Conservation (phyloP, 2,329 filamentous ascomycete species). For the Pseudogymnoascus sp. region DNA sequence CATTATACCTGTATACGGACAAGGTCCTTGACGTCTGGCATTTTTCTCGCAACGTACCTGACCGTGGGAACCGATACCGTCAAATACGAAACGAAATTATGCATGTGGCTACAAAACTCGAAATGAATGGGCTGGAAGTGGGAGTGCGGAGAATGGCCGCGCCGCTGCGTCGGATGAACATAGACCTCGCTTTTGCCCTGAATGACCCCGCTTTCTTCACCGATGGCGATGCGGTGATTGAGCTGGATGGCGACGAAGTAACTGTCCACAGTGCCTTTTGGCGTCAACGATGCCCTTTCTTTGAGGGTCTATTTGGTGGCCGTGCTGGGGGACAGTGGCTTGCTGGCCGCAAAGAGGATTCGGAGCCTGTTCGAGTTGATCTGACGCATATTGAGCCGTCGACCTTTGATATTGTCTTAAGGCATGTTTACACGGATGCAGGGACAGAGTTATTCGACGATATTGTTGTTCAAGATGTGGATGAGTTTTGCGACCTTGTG, state of each 20-base stretch:
- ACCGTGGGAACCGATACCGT: slow-evolving; percentile 65
- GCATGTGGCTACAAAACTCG: slow-evolving; percentile 67
- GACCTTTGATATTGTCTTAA: slow-evolving; percentile 72
- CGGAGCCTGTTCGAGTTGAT: slow-evolving; percentile 61
- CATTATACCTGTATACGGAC: slow-evolving; percentile 76
- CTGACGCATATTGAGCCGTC: slow-evolving; percentile 69
- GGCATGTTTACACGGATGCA: slow-evolving; percentile 75
- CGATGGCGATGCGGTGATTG: slow-evolving; percentile 70
- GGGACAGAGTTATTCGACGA: slow-evolving; percentile 76
- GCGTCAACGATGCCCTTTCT: slow-evolving; percentile 84
- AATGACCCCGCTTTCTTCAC: slow-evolving; percentile 65
- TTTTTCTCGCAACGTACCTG: slow-evolving; percentile 54
- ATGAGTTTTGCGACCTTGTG: slow-evolving; percentile 82
- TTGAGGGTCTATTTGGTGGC: slow-evolving; percentile 83
- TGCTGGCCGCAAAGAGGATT: slow-evolving; percentile 51
- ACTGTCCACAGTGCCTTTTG: slow-evolving; percentile 71
- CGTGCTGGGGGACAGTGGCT: slow-evolving; percentile 82
- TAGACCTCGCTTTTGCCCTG: slow-evolving; percentile 65
- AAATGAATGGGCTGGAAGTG: slow-evolving; percentile 65
- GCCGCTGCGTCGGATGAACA: slow-evolving; percentile 55
- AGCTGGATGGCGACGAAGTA: slow-evolving; percentile 68
- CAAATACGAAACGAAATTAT: slow-evolving; percentile 81
- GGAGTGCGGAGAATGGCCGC: slow-evolving; percentile 68
- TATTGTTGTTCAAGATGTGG: slow-evolving; percentile 61
- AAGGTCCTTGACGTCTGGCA: slow-evolving; percentile 80